Evolutionary conservation across 148 eudicot genomes (phyloP).

Genomic region (Amaranthus cruentus): DNA sequence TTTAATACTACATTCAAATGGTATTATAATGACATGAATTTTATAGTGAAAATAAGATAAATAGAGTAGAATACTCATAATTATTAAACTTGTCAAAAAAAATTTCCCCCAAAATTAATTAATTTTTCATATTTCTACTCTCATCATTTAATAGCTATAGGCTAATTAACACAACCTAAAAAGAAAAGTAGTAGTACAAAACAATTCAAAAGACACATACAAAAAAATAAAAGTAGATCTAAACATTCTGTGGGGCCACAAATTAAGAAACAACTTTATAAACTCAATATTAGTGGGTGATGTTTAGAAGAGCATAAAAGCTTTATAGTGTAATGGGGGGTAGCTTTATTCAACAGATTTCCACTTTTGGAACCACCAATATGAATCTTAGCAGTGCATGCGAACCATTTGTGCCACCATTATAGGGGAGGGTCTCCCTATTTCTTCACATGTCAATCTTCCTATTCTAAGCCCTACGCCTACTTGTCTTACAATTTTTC

Average conservation of each 20-base stretch:
- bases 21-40: no score
- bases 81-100: no score
- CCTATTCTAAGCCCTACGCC: neutral
- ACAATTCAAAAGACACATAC: neutral
- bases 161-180: no score
- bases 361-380: constrained; percentile 24
- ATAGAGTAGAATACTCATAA: no score
- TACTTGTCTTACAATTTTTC: neutral
- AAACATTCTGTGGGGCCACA: constrained; percentile 18
- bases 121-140: no score
- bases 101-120: no score
- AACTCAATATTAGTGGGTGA: constrained; percentile 9
- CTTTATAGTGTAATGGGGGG: neutral
- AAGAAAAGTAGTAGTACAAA: constrained; percentile 12
- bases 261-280: neutral
- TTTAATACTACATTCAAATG: no score
- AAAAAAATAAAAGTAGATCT: neutral
- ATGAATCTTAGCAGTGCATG: constrained; percentile 31
- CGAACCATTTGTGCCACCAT: constrained; percentile 19
- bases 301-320: constrained; percentile 4
- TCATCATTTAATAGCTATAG: no score
- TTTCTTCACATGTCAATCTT: constrained; percentile 14
- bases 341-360: constrained; percentile 12
- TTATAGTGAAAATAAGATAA: no score
- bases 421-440: constrained; percentile 6